Percentiles rank a stretch among this genome's conserved stretches.
Evolutionary conservation across 1,284 basidiomycete species (phyloP).

Genomic region (Salmacisia buchloeana): DNA sequence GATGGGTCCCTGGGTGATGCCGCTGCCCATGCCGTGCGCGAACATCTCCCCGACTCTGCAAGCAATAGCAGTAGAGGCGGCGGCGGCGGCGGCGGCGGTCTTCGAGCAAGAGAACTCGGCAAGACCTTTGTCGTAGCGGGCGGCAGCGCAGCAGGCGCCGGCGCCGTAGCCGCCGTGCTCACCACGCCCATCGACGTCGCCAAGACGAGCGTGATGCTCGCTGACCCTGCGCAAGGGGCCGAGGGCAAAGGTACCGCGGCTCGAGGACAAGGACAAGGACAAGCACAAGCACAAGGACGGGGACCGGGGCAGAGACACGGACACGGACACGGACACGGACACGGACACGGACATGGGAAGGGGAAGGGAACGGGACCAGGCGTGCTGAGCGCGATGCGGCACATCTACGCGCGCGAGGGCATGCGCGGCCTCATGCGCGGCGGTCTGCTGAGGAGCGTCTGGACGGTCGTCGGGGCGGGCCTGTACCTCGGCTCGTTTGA

Average conservation of each 20-base stretch:
- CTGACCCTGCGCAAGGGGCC: too few species aligned
- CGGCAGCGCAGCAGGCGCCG: slow-evolving; percentile 15
- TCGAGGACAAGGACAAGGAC: too few species aligned
- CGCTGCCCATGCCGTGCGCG: slow-evolving; percentile 15
- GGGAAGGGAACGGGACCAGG: slow-evolving; percentile 11
- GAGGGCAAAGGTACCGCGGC: too few species aligned
- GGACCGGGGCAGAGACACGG: too few species aligned
- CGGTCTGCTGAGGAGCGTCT: slow-evolving; percentile 29
- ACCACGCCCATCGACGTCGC: slow-evolving; percentile 39
- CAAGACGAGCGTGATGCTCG: slow-evolving; percentile 39
- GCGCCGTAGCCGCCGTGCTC: slow-evolving; percentile 26
- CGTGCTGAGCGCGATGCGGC: slow-evolving; percentile 23
- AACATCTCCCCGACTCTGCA: background rate
- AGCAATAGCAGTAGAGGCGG: background rate
- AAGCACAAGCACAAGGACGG: too few species aligned
- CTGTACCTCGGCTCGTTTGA: slow-evolving; percentile 42
- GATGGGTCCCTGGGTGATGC: too few species aligned
- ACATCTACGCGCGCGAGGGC: slow-evolving; percentile 28
- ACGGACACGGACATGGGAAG: slow-evolving; percentile 8
- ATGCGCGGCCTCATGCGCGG: slow-evolving; percentile 31
- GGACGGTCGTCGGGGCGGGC: slow-evolving; percentile 43
- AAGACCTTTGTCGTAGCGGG: slow-evolving; percentile 6
- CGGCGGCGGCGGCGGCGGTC: background rate
- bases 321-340: too few species aligned
- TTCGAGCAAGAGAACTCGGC: slow-evolving; percentile 2